Evolutionary conservation across 2,329 filamentous ascomycete genomes (phyloP).

Genomic region (Pseudogymnoascus sp.): DNA sequence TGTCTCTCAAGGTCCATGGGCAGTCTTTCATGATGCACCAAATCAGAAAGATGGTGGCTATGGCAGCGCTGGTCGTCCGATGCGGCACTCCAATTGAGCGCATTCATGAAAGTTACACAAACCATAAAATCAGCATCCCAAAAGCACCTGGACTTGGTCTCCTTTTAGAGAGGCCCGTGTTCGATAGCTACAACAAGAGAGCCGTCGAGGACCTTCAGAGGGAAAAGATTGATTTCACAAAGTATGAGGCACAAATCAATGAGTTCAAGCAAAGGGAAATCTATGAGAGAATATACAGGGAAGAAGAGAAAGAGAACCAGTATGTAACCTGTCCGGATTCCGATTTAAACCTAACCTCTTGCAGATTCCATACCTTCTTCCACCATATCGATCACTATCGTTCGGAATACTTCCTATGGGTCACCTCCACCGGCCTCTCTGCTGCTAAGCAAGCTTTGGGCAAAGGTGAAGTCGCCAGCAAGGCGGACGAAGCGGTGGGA

Average conservation of each 20-base stretch:
- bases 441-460: conserved; percentile 44
- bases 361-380: conserved; percentile 68
- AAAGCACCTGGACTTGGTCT: conserved; percentile 88
- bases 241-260: conserved; percentile 68
- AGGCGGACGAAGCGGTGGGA: background rate
- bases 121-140: conserved; percentile 73
- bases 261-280: conserved; percentile 90
- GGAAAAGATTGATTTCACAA: conserved; percentile 68
- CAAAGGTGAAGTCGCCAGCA: conserved; percentile 30
- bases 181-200: conserved; percentile 77
- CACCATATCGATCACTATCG: conserved; percentile 70
- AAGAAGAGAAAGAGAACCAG: conserved; percentile 82
- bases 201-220: conserved; percentile 55
- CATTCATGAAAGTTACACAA: conserved; percentile 66
- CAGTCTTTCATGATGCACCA: conserved; percentile 99
- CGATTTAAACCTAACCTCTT: conserved; percentile 15
- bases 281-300: conserved; percentile 81
- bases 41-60: conserved; percentile 97
- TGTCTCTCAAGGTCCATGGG: conserved; percentile 90
- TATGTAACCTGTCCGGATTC: conserved; percentile 38
- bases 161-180: conserved; percentile 82
- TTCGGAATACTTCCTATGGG: conserved; percentile 64
- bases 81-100: conserved; percentile 68
- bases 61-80: conserved; percentile 76
- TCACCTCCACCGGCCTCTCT: conserved; percentile 60